These are phyloP conservation scores for Colletotrichum sp. DNA, from an alignment of 2,329 filamentous ascomycete species.

Conservation along the genomic window DNA sequence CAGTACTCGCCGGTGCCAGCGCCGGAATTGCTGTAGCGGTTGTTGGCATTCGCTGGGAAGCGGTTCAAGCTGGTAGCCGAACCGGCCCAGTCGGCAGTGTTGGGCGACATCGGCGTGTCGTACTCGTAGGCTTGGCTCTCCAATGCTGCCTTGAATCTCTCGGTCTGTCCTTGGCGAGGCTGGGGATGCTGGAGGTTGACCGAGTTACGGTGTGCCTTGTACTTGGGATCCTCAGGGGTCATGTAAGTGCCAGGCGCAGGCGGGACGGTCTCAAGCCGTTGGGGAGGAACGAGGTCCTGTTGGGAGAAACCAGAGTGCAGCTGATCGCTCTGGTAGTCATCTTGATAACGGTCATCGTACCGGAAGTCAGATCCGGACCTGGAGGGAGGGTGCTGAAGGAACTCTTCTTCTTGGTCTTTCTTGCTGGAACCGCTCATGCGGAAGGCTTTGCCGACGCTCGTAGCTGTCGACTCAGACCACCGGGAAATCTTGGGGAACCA, in stretches of 20 bases:
- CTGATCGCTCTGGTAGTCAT: slow-evolving; percentile 66
- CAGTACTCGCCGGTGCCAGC: slow-evolving; percentile 47
- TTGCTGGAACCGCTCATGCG: slow-evolving; percentile 65
- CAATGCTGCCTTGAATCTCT: slow-evolving; percentile 75
- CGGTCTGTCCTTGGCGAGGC: slow-evolving; percentile 74
- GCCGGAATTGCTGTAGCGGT: slow-evolving; percentile 48
- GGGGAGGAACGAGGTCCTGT: slow-evolving; percentile 44
- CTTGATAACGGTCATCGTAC: slow-evolving; percentile 65
- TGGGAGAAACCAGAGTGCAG: slow-evolving; percentile 63
- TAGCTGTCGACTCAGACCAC: slow-evolving; percentile 96
- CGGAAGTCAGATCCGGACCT: slow-evolving; percentile 79
- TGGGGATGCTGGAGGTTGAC: slow-evolving; percentile 82
- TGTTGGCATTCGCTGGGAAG: slow-evolving; percentile 50
- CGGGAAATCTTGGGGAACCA: slow-evolving; percentile 92
- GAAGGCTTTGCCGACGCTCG: slow-evolving; percentile 81
- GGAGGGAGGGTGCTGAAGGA: slow-evolving; percentile 65
- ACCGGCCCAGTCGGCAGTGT: slow-evolving; percentile 66
- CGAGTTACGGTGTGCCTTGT: slow-evolving; percentile 81
- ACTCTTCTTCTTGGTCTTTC: slow-evolving; percentile 66
- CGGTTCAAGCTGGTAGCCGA: slow-evolving; percentile 64
- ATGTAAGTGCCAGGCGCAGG: slow-evolving; percentile 57
- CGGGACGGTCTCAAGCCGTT: slow-evolving; percentile 21
- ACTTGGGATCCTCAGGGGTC: slow-evolving; percentile 74
- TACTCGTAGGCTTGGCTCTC: slow-evolving; percentile 76
- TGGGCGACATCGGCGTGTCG: slow-evolving; percentile 63